These are phyloP conservation scores for Acmispon strigosus DNA, from an alignment of 306 rosid species.

Conservation along the genomic window DNA sequence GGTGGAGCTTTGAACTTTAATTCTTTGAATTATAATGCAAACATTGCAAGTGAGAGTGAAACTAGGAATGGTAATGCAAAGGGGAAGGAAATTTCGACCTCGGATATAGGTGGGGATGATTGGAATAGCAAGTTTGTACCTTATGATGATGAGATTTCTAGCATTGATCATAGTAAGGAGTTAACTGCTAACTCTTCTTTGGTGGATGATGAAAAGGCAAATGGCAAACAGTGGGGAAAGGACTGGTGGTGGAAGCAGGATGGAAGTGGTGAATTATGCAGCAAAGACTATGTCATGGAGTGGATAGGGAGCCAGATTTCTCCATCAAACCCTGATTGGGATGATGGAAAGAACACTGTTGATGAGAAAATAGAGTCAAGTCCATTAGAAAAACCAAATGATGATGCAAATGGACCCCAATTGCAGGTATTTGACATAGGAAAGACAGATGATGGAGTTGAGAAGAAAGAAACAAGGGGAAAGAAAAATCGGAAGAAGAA, in stretches of 20 bases:
- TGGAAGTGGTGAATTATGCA: conserved; percentile 64
- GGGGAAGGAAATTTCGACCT: conserved; percentile 59
- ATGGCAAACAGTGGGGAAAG: conserved; percentile 69
- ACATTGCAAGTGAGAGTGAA: conserved; percentile 50
- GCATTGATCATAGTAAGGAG: conserved; percentile 70
- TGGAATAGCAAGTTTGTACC: conserved; percentile 67
- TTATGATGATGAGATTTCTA: conserved; percentile 61
- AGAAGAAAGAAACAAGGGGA: conserved; percentile 35
- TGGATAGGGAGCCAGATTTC: conserved; percentile 94
- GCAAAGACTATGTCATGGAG: conserved; percentile 82
- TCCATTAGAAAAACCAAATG: conserved; percentile 39
- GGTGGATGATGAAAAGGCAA: conserved; percentile 43
- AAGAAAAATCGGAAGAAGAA: conserved; percentile 39
- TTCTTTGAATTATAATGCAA: conserved; percentile 54
- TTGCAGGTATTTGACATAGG: conserved; percentile 26
- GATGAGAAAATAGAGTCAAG: conserved; percentile 34
- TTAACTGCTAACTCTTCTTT: conserved; percentile 35
- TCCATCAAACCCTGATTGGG: conserved; percentile 72
- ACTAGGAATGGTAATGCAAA: conserved; percentile 34
- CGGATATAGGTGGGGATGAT: conserved; percentile 51
- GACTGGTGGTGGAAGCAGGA: conserved; percentile 97
- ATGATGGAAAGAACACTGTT: conserved; percentile 52
- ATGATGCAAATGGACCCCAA: conserved; percentile 33
- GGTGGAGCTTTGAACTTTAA: conserved; percentile 54
- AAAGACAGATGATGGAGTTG: conserved; percentile 27